A percentile compares a stretch with the other conserved stretches of the same genome.
Conservation (phyloP, 2,329 filamentous ascomycete genomes). For the Venturiaceae sp. region DNA sequence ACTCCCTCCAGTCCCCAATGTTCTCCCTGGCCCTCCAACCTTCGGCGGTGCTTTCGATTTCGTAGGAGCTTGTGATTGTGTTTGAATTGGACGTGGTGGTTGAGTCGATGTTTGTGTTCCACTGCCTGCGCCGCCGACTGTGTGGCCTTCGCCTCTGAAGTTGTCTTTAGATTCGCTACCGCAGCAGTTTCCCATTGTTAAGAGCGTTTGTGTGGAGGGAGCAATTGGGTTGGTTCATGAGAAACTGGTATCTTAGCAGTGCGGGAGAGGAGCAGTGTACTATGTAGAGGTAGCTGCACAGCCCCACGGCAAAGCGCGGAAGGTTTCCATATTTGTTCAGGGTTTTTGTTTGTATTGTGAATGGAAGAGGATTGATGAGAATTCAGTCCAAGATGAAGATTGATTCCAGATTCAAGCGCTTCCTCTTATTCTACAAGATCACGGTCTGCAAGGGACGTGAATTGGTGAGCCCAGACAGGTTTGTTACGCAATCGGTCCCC, state of each 20-base stretch:
- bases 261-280: background rate
- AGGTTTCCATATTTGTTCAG: background rate
- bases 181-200: conserved; percentile 4
- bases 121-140: background rate
- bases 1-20: conserved; percentile 44
- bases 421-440: no score
- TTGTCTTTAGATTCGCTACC: conserved; percentile 4
- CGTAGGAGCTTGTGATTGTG: conserved; percentile 8
- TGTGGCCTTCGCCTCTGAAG: conserved; percentile 4
- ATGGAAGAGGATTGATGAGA: background rate
- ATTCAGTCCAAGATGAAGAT: no score
- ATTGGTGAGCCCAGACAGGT: no score
- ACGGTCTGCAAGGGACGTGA: no score
- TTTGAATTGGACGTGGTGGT: background rate
- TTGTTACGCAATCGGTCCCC: no score
- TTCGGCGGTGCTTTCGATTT: conserved; percentile 25
- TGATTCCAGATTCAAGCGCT: no score
- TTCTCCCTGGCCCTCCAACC: conserved; percentile 50
- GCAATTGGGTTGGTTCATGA: background rate
- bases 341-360: background rate
- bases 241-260: no score
- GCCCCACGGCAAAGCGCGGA: background rate
- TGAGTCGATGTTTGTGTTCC: background rate
- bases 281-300: background rate
- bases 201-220: background rate